These are phyloP conservation scores for Globisporangium alternatum DNA, from an alignment of 352 stramenopile species.

Conservation along the genomic window DNA sequence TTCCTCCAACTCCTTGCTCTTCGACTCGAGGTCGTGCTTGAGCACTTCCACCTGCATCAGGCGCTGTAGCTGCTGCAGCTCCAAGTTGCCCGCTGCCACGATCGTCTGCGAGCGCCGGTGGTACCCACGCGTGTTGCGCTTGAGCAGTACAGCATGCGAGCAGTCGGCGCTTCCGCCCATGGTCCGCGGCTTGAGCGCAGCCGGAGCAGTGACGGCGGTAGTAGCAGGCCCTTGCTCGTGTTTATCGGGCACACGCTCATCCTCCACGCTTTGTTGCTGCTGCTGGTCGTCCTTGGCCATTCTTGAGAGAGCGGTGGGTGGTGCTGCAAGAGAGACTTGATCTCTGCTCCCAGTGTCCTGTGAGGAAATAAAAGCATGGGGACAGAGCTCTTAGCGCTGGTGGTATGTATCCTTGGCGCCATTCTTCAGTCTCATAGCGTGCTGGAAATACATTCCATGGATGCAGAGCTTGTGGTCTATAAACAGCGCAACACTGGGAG, in stretches of 20 bases:
- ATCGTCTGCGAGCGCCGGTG: slow-evolving; percentile 43
- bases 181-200: neutral
- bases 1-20: slow-evolving; percentile 44
- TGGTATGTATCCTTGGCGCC: neutral
- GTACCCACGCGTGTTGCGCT: slow-evolving; percentile 4
- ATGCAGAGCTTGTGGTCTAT: neutral
- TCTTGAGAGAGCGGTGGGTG: neutral
- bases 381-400: neutral
- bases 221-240: neutral
- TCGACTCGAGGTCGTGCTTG: slow-evolving; percentile 43
- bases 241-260: neutral
- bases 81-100: slow-evolving; percentile 26
- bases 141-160: slow-evolving; percentile 6
- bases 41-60: slow-evolving; percentile 42
- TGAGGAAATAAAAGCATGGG: neutral
- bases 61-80: slow-evolving; percentile 36
- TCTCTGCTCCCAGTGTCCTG: neutral
- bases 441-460: neutral
- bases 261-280: neutral
- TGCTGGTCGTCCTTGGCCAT: neutral
- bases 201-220: neutral
- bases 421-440: neutral
- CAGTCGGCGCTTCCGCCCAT: neutral
- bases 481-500: neutral
- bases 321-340: neutral